Percentiles rank a stretch among this genome's conserved stretches.
Conservation (phyloP, 2,329 filamentous ascomycete species). For the Calonectria ilicicola region DNA sequence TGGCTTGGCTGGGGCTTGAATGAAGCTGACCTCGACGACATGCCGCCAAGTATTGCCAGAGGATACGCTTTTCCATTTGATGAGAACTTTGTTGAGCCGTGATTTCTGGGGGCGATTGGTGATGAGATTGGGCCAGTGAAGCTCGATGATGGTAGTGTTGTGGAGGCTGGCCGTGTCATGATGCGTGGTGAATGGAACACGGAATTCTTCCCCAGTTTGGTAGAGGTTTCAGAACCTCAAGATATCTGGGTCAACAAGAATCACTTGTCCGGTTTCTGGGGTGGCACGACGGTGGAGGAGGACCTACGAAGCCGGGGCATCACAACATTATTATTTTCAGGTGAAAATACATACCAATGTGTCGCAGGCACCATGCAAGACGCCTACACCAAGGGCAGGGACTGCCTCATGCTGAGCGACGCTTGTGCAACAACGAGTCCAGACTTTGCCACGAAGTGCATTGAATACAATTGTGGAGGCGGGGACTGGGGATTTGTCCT, state of each 20-base stretch:
- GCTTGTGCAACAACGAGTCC: slow-evolving; percentile 13
- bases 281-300: neutral
- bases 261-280: neutral
- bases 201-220: neutral
- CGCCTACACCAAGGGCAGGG: slow-evolving; percentile 11
- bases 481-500: neutral
- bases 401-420: slow-evolving; percentile 16
- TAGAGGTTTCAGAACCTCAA: neutral
- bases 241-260: slow-evolving; percentile 36
- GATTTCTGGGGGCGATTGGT: neutral
- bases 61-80: neutral
- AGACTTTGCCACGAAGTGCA: neutral
- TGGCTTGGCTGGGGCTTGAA: neutral
- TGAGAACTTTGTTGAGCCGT: neutral
- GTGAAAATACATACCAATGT: slow-evolving; percentile 67
- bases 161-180: neutral
- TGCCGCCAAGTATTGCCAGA: slow-evolving; percentile 60
- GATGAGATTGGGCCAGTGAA: neutral
- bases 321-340: slow-evolving; percentile 66
- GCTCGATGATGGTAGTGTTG: neutral
- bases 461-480: slow-evolving; percentile 9
- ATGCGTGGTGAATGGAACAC: neutral
- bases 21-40: slow-evolving; percentile 36
- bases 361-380: slow-evolving; percentile 19
- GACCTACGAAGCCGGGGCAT: slow-evolving; percentile 50